Evolutionary conservation across 495 filamentous ascomycete genomes (phyloP).

Genomic region (Penicillium goetzii): DNA sequence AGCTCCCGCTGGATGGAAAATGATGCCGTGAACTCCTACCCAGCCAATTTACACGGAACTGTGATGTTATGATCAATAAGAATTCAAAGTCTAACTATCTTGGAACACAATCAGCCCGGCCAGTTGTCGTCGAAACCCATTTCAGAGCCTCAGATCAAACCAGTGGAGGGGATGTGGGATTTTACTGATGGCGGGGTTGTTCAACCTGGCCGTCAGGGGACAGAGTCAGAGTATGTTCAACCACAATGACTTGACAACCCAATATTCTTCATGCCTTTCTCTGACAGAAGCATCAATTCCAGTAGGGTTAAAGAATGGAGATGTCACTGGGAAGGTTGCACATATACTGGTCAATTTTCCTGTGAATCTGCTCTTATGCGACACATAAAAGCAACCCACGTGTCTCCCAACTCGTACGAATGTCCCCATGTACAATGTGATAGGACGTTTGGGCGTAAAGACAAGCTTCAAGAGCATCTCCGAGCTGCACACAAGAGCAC

Average conservation of each 20-base stretch:
- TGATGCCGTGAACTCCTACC: background rate
- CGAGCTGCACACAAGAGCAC: conserved; percentile 3
- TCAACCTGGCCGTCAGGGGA: background rate
- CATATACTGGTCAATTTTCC: conserved; percentile 19
- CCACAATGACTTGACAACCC: background rate
- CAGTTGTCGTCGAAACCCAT: background rate
- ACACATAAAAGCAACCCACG: conserved; percentile 25
- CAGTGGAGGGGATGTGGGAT: background rate
- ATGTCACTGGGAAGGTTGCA: conserved; percentile 24
- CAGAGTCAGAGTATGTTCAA: background rate
- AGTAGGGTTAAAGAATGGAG: conserved; percentile 5
- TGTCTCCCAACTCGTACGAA: conserved; percentile 18
- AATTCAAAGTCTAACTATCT: background rate
- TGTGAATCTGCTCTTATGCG: conserved; percentile 23
- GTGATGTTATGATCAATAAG: background rate
- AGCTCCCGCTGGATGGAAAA: background rate
- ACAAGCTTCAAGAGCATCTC: conserved; percentile 24
- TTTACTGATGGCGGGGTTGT: background rate
- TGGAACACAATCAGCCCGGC: background rate
- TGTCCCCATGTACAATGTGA: conserved; percentile 15
- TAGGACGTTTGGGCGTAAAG: conserved; percentile 23
- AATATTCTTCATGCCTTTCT: background rate
- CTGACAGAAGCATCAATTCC: background rate
- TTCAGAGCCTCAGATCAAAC: background rate
- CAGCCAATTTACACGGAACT: background rate